Percentiles rank a stretch among this genome's conserved stretches.
phyloP scores from a whole-genome alignment of 139 green algal genomes.

The Chlorella sp. region DNA sequence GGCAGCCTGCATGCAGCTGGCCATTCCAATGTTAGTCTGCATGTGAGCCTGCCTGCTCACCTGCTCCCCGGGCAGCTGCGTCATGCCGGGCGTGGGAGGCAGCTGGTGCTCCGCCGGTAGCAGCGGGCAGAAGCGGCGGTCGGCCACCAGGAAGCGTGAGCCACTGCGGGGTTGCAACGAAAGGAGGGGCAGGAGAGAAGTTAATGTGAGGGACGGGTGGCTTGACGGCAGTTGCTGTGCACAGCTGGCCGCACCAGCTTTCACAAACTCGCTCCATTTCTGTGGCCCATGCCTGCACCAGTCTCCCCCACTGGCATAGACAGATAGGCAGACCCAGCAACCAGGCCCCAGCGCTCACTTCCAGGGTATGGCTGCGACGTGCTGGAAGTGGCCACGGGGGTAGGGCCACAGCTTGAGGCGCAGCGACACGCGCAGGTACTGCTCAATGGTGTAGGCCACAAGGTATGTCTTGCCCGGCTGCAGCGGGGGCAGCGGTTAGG shows the following conservation, averaged over 20 bases:
- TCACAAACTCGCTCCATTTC: too few species aligned
- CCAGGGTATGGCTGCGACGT: conserved; percentile 34
- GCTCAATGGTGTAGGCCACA: conserved; percentile 38
- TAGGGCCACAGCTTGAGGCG: conserved; percentile 50
- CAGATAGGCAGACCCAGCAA: too few species aligned
- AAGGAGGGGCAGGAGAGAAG: neutral
- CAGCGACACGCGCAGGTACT: conserved; percentile 29
- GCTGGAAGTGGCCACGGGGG: conserved; percentile 43
- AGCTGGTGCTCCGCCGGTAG: conserved; percentile 30
- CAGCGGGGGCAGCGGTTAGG: too few species aligned
- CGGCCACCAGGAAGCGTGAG: conserved; percentile 43
- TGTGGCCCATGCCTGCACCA: too few species aligned
- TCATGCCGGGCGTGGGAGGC: conserved; percentile 25
- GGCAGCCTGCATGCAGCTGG: too few species aligned
- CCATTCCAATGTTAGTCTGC: too few species aligned
- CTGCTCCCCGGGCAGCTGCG: neutral
- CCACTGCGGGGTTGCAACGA: neutral
- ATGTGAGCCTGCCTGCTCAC: too few species aligned
- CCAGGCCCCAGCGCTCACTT: neutral
- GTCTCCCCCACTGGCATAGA: too few species aligned
- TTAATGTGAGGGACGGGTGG: neutral
- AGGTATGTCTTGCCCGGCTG: conserved; percentile 17
- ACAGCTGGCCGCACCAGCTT: too few species aligned
- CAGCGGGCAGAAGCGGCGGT: conserved; percentile 45
- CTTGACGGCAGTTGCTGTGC: neutral